These are phyloP conservation scores for Allomyces javanicus DNA, from an alignment of 192 early-diverging fungal species.

Conservation along the genomic window DNA sequence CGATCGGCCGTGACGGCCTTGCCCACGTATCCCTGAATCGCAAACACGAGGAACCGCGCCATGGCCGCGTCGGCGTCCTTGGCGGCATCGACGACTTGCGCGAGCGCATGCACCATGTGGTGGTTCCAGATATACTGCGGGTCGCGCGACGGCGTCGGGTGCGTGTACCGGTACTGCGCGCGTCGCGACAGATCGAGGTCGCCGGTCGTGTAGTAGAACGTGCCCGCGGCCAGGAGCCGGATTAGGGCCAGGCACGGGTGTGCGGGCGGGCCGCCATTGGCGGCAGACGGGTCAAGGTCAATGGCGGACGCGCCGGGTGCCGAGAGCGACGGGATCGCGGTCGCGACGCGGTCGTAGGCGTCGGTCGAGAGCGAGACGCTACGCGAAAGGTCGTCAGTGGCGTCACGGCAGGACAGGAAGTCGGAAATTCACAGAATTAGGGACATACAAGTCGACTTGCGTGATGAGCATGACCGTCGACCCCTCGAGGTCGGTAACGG, in stretches of 20 bases:
- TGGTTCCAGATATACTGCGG: neutral
- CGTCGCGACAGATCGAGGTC: neutral
- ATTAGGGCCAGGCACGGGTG: neutral
- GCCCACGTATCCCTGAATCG: slow-evolving; percentile 63
- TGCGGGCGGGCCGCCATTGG: neutral
- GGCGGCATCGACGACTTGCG: neutral
- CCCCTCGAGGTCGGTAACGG: neutral
- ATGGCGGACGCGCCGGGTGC: neutral
- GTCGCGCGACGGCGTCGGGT: neutral
- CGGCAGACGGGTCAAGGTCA: neutral
- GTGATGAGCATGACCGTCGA: neutral
- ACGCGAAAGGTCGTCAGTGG: neutral
- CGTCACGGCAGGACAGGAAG: neutral
- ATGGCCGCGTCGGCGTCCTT: neutral
- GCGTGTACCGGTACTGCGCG: neutral
- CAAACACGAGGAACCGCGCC: slow-evolving; percentile 4
- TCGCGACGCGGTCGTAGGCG: neutral
- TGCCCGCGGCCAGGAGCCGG: neutral
- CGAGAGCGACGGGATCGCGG: neutral
- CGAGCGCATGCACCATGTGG: neutral
- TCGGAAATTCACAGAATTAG: neutral
- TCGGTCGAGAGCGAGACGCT: neutral
- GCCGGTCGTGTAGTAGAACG: neutral
- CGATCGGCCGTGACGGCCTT: slow-evolving; percentile 9
- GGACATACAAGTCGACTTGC: neutral